Base-by-base conservation (phyloP, 257 asterid species). In the Paulownia fortunei region DNA sequence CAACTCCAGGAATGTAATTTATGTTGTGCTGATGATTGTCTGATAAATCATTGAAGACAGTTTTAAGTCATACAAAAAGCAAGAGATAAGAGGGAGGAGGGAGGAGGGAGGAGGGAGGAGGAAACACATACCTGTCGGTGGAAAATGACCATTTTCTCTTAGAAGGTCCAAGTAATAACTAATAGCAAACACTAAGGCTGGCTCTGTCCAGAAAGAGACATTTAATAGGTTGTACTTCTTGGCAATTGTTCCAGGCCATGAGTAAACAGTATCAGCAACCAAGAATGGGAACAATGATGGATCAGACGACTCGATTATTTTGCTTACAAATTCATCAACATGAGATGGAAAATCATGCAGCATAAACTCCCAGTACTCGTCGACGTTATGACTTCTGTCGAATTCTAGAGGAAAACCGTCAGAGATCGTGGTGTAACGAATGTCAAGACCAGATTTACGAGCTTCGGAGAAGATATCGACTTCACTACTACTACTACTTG, bases 1-100 rank as follows among this genome's bases (percentile, higher is more conserved):
- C 56, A 1, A 90, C 88, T 49, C 93, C 96, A 8, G 96, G 93
- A 30, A 90, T 87, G 79, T 88, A 90, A n/a, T 79, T 55, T 27
- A 88, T 85, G 10, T 32, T 60, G 66, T 84, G 84, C 81, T 78
- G 66, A 0, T 84, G 73, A 15, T 87, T 71, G 9, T 54, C 91
- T 88, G 80, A 16, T 21, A 73, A 47, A 55, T 27, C 15, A 59
- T 3, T 41, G 11, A 42, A 65, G 41, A 4, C 16, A 11, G n/a
- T n/a, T n/a, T n/a, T n/a, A n/a, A n/a, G n/a, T n/a, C n/a, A n/a
- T n/a, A 46, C 10, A 19, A 3, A 39, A 39, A 36, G 32, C 16
- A 21, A 19, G 12, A 0, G 0, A 7, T 18, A 16, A 10, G 15
- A 71, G 18, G 49, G 8, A 2, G n/a, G n/a, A n/a, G n/a, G n/a